Evolutionary conservation across 202 grass and related monocot genomes (phyloP), one percentile per base, ranked within the genome.

Genomic region (Schoenoplectus tabernaemontani): DNA sequence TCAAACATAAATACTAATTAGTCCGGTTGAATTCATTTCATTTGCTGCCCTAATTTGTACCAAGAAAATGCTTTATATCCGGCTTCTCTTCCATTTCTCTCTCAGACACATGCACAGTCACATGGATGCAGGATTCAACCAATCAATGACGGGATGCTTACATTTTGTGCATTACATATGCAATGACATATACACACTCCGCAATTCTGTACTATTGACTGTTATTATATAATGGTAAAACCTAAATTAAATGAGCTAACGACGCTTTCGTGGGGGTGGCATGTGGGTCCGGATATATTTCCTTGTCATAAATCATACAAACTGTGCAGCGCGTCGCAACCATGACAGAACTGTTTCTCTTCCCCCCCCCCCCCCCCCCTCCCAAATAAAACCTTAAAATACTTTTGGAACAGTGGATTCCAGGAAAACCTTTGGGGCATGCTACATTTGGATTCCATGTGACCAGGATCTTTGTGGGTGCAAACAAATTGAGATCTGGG

Each of bases 151-250:
- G 28, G 44, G 47, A 67, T 80, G 43, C 23, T 59, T 65, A 61
- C 58, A 84, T 58, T 62, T 63, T 51, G 32, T 11, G 2, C 47
- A 43, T 61, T 46, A 86, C 80, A 82, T 84, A 81, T 73, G 64
- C 84, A 80, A 66, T 89, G 87, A 89, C 87, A 77, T 86, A 89
- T 81, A n/a, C 59, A 47, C 3, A 59, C 56, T 28, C 54, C 2
- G 44, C 0, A 10, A 48, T 48, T n/a, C n/a, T 48, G 3, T n/a
- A 48, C 13, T 48, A 48, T 48, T 12, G n/a, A 48, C 13, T 17
- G 48, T 13, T 15, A 51, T 2, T 17, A 4, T 57, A 64, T 19
- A 0, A 56, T 56, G n/a, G n/a, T n/a, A n/a, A 56, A 20, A 56
- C 62, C 76, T 89, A n/a, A n/a, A 77, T 81, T 30, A 4, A 28